These are phyloP conservation scores for Cutaneotrichosporon sp. DNA, from an alignment of 1,284 basidiomycete species.

Conservation along the genomic window DNA sequence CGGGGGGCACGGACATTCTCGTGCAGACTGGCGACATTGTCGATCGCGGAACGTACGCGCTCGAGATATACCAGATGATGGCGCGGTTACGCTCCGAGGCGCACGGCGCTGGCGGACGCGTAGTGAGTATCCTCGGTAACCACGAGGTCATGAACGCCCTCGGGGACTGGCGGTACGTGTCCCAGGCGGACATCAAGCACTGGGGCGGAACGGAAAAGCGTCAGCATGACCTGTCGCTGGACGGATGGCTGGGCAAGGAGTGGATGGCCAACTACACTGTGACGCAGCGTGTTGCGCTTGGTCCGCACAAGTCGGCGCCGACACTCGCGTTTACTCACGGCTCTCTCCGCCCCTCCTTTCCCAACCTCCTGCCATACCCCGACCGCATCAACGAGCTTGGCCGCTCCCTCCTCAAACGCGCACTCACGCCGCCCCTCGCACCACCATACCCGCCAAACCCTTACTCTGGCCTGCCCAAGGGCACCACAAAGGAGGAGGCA, in stretches of 20 bases:
- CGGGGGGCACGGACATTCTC: conserved; percentile 68
- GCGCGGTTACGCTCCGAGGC: conserved; percentile 75
- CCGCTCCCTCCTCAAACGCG: conserved; percentile 59
- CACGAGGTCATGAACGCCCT: conserved; percentile 69
- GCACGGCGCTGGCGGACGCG: conserved; percentile 58
- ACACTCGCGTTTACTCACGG: conserved; percentile 77
- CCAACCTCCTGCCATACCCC: conserved; percentile 69
- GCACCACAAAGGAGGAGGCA: conserved; percentile 61
- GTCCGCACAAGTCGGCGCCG: conserved; percentile 64
- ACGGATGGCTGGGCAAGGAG: conserved; percentile 70
- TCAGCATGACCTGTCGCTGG: conserved; percentile 60
- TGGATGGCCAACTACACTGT: conserved; percentile 85
- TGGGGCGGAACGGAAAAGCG: conserved; percentile 68
- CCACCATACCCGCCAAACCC: conserved; percentile 72
- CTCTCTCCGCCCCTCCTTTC: conserved; percentile 69
- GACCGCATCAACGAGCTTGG: conserved; percentile 70
- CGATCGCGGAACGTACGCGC: conserved; percentile 82
- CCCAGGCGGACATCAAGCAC: conserved; percentile 67
- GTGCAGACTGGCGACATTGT: conserved; percentile 94
- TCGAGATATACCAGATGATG: conserved; percentile 74
- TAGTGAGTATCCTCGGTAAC: conserved; percentile 75
- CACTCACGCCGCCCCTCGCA: conserved; percentile 55
- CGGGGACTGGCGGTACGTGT: conserved; percentile 88
- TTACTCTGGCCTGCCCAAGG: conserved; percentile 67
- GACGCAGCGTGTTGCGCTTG: conserved; percentile 70